Base-by-base conservation (phyloP, 306 rosid species). In the Quercus robur region DNA sequence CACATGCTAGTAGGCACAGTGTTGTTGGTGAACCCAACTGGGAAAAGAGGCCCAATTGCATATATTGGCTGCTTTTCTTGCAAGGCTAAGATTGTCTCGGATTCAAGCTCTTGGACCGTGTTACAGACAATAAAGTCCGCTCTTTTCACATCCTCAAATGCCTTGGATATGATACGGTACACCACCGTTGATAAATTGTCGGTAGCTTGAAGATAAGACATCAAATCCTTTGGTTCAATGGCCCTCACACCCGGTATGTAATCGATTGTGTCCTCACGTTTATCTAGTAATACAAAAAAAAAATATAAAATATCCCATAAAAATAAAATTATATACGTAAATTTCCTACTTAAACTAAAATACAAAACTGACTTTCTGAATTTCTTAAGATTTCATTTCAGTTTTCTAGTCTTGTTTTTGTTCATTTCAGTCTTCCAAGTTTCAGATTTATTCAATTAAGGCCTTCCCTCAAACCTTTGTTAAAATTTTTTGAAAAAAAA, bases 211-310 rank as follows among this genome's bases (percentile, higher is more conserved):
- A 85, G 71, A 46, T 58, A 51, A 15, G 83, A 74, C 17, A 57
- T 21, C 73, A 78, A 74, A 67, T 85, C 88, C 76, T 81, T 85
- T 44, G 80, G 80, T 21, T 81, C 83, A 21, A 81, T 54, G 8
- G 80, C 81, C 35, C 30, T 44, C 54, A 85, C 85, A 26, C 83
- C 83, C 9, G 88, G 85, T 67, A 81, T 81, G 83, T 85, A 85
- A 57, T 81, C 75, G 0, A 81, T 78, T 56, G 28, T 56, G 31
- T 78, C 85, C 71, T 75, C 73, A 14, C 76, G 80, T 30, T 69
- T 74, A 70, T 81, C 88, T 85, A 55, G 56, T 30, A 5, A n/a
- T 76, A 76, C 13, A 44, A 31, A 20, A 26, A 7, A 28, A 14
- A 28, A 8, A 12, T 15, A 30, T 28, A 28, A 26, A 28, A 26